Conservation (phyloP, 2,329 filamentous ascomycete species). For the Dryadomyces sulphureus region DNA sequence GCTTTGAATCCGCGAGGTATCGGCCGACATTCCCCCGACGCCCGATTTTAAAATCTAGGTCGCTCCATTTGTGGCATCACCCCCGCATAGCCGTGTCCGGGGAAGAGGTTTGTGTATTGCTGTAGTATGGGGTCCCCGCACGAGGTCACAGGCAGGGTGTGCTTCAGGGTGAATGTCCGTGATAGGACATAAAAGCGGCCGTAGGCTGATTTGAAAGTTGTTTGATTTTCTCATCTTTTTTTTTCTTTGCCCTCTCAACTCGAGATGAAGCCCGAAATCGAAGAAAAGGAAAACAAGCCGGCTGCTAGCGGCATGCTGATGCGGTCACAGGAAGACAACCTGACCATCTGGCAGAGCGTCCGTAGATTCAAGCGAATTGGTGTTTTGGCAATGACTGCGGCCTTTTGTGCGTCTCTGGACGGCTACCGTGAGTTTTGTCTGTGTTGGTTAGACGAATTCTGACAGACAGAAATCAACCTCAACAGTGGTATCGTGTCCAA, state of each 20-base stretch:
- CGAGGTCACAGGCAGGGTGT: no score
- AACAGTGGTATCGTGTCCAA: conserved; percentile 9
- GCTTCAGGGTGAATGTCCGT: no score
- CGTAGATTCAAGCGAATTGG: conserved; percentile 20
- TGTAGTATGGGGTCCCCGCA: no score
- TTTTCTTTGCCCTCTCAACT: not conserved
- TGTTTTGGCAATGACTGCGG: conserved; percentile 22
- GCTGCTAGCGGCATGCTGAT: conserved; percentile 14
- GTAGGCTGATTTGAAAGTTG: no score
- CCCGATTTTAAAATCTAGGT: not conserved
- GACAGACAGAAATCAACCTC: conserved; percentile 6
- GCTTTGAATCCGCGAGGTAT: not conserved
- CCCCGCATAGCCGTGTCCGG: not conserved
- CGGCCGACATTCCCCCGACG: not conserved
- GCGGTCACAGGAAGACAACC: conserved; percentile 22
- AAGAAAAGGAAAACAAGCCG: not conserved
- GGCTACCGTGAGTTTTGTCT: conserved; percentile 20
- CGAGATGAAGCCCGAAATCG: no score
- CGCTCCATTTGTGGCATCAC: not conserved
- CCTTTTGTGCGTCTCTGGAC: conserved; percentile 25
- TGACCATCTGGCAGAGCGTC: conserved; percentile 22
- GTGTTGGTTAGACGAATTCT: not conserved
- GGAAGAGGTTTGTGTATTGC: no score
- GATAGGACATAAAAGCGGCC: no score
- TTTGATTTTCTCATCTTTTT: no score